Conservation (phyloP, 768 basidiomycete species). For the Rhizopogon salebrosus region DNA sequence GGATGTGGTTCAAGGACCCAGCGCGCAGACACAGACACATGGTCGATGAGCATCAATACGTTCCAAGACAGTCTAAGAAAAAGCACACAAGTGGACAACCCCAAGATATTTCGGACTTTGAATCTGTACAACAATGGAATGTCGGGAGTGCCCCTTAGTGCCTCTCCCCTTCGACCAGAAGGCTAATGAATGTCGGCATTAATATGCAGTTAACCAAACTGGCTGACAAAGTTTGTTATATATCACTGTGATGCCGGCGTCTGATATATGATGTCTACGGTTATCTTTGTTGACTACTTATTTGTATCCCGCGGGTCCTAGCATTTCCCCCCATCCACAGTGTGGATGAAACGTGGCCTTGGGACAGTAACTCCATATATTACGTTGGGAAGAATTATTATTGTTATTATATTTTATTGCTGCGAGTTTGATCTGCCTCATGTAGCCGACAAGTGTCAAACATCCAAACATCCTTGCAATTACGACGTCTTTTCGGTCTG, state of each 20-base stretch:
- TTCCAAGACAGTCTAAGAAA: slow-evolving; percentile 40
- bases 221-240: background rate
- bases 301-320: background rate
- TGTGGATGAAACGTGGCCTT: background rate
- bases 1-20: slow-evolving; percentile 55
- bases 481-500: background rate
- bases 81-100: slow-evolving; percentile 34
- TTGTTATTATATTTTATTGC: background rate
- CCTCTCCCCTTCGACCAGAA: background rate
- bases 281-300: background rate
- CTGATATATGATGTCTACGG: background rate
- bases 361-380: background rate
- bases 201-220: background rate
- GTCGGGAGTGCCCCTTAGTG: slow-evolving; percentile 17
- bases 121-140: slow-evolving; percentile 29
- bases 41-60: slow-evolving; percentile 45
- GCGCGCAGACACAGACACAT: slow-evolving; percentile 60
- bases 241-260: background rate
- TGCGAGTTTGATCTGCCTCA: background rate
- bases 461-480: background rate
- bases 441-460: background rate
- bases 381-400: background rate
- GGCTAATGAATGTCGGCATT: background rate
- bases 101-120: slow-evolving; percentile 18
- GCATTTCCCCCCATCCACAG: background rate